Conservation (phyloP, 2,329 filamentous ascomycete species). For the Alternaria metachromatica region DNA sequence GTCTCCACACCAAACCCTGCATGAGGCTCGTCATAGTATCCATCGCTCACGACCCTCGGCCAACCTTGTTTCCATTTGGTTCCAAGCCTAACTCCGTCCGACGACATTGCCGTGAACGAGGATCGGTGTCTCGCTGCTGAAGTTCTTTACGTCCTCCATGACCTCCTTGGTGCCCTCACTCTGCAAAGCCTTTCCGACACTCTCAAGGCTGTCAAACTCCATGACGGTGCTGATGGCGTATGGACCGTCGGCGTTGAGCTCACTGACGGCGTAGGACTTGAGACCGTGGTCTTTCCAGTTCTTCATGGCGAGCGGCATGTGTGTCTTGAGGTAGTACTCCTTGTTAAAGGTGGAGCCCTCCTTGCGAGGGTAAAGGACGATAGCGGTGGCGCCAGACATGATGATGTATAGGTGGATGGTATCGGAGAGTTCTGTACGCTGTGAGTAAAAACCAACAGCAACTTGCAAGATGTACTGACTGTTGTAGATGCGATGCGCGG, state of each 20-base stretch:
- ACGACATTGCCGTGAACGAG: conserved; percentile 30
- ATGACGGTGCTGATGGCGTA: conserved; percentile 27
- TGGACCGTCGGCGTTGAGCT: conserved; percentile 28
- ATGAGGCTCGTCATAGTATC: not conserved
- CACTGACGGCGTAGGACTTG: conserved; percentile 29
- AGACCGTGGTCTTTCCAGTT: conserved; percentile 53
- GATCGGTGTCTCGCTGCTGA: conserved; percentile 47
- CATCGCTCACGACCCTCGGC: not conserved
- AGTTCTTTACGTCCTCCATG: conserved; percentile 45
- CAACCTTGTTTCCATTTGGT: not conserved
- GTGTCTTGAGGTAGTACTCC: conserved; percentile 57
- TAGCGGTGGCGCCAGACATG: conserved; percentile 24
- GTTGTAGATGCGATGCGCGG: not conserved
- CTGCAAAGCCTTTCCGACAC: conserved; percentile 26
- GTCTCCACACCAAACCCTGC: not conserved
- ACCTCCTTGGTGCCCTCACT: conserved; percentile 40
- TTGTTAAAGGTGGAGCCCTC: conserved; percentile 54
- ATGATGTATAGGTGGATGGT: conserved; percentile 1
- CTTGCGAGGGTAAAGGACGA: conserved; percentile 53
- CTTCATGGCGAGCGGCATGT: conserved; percentile 55
- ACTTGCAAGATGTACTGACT: conserved; percentile 1
- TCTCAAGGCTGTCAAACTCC: conserved; percentile 36
- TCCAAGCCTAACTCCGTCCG: conserved; percentile 10
- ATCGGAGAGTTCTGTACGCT: not conserved
- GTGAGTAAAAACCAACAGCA: not conserved